Evolutionary conservation across 139 green algal genomes (phyloP).

Genomic region (Chlorella sp.): DNA sequence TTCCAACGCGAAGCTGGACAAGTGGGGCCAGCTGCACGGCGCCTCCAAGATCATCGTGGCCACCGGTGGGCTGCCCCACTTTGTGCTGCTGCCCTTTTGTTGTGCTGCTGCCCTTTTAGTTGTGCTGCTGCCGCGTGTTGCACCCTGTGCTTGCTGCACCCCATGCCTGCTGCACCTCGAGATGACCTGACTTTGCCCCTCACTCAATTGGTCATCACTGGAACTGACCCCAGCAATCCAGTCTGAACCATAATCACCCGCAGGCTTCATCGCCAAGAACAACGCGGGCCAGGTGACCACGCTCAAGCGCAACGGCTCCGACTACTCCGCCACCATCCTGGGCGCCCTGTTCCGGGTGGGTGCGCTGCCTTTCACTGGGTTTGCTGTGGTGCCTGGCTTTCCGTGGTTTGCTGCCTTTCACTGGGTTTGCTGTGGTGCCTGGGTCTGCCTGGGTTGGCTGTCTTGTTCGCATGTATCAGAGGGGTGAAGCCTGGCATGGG

Average conservation of each 20-base stretch:
- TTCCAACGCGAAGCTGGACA: conserved; percentile 77
- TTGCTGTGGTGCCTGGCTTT: neutral
- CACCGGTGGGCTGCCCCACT: conserved; percentile 47
- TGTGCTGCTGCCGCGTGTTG: neutral
- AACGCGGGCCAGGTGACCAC: conserved; percentile 73
- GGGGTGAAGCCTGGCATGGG: neutral
- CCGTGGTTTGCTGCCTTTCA: neutral
- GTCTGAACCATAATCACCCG: neutral
- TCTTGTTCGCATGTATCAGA: neutral
- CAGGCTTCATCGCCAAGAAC: conserved; percentile 94
- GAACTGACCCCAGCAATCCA: neutral
- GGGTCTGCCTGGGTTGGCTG: neutral
- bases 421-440: neutral
- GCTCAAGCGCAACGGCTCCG: conserved; percentile 89
- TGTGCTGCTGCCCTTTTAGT: neutral
- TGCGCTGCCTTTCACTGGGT: neutral
- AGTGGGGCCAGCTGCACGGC: conserved; percentile 52
- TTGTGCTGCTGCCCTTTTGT: neutral
- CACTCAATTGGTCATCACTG: too few species aligned
- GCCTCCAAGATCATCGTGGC: conserved; percentile 74
- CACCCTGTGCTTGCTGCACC: too few species aligned
- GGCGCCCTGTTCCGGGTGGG: conserved; percentile 78
- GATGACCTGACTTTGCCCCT: too few species aligned
- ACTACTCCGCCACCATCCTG: conserved; percentile 96
- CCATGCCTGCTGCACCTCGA: neutral